A percentile compares a stretch with the other conserved stretches of the same genome.
These are phyloP conservation scores for Westerdykella sp. DNA, from an alignment of 2,329 filamentous ascomycete genomes.

Conservation along the genomic window DNA sequence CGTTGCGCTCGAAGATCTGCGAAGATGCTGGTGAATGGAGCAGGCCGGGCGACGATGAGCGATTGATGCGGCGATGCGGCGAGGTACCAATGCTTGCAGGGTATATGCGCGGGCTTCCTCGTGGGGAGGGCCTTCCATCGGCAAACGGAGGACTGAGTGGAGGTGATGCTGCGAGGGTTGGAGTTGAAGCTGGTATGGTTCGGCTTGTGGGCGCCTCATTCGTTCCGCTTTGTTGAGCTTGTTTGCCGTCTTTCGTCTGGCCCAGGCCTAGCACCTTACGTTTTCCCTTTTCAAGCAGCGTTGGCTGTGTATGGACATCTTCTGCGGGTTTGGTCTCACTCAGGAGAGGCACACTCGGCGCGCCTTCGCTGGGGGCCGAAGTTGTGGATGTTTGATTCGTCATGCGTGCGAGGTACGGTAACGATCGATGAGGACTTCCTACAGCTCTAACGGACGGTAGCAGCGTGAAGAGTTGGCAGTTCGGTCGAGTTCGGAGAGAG, in stretches of 20 bases:
- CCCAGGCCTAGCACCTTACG: constrained; percentile 33
- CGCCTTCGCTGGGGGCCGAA: constrained; percentile 6
- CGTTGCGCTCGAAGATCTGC: constrained; percentile 87
- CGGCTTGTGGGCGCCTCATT: constrained; percentile 4
- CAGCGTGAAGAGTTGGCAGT: too few species aligned
- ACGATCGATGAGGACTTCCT: too few species aligned
- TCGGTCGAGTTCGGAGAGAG: too few species aligned
- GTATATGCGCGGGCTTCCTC: constrained; percentile 32
- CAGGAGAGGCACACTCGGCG: constrained; percentile 14
- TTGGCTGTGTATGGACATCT: constrained; percentile 9
- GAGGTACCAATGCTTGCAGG: constrained; percentile 45
- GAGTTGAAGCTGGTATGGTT: constrained; percentile 15
- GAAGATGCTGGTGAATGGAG: constrained; percentile 69
- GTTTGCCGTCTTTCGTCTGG: constrained; percentile 29
- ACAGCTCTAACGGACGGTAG: too few species aligned
- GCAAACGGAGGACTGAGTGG: constrained; percentile 24
- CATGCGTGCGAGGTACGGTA: too few species aligned
- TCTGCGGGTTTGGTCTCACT: constrained; percentile 19
- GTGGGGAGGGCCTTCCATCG: constrained; percentile 29
- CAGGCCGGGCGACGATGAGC: constrained; percentile 65
- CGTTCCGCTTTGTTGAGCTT: constrained; percentile 3
- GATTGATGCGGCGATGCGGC: constrained; percentile 54
- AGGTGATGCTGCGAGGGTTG: constrained; percentile 26
- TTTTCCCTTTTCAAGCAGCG: constrained; percentile 31
- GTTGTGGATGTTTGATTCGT: too few species aligned